Conservation (phyloP, 2,329 filamentous ascomycete genomes). For the Colletotrichum trifolii region DNA sequence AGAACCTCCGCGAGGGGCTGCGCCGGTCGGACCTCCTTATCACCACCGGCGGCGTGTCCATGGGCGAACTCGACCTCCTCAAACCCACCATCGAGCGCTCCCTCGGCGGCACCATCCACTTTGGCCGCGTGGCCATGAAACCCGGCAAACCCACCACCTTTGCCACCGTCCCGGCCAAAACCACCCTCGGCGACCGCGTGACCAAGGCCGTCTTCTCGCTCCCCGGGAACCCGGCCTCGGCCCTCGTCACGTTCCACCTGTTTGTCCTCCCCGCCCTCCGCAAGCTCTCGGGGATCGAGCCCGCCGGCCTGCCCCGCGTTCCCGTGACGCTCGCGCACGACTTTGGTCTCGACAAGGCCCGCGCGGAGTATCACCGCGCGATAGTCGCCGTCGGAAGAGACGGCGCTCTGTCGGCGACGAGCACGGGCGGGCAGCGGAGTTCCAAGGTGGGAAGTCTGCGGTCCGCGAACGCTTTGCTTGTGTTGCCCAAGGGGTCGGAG, state of each 20-base stretch:
- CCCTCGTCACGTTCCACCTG: conserved; percentile 91
- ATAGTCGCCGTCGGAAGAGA: conserved; percentile 74
- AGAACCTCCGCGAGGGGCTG: conserved; percentile 79
- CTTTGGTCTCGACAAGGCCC: conserved; percentile 76
- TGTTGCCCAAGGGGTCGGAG: conserved; percentile 74
- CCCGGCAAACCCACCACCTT: conserved; percentile 98
- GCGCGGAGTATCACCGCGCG: conserved; percentile 92
- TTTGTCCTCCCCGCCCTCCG: conserved; percentile 92
- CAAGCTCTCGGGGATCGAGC: conserved; percentile 75
- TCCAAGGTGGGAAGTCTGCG: conserved; percentile 89
- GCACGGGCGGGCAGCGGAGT: conserved; percentile 91
- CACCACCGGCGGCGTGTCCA: conserved; percentile 94
- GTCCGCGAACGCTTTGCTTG: conserved; percentile 87
- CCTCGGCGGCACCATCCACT: conserved; percentile 93
- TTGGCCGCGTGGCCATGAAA: conserved; percentile 97
- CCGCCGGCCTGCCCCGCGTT: conserved; percentile 77
- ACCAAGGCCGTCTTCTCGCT: conserved; percentile 86
- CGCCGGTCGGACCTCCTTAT: conserved; percentile 83
- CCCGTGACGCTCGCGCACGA: conserved; percentile 78
- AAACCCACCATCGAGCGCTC: conserved; percentile 95
- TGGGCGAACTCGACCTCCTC: conserved; percentile 96
- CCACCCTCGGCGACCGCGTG: conserved; percentile 66
- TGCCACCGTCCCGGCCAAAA: conserved; percentile 81
- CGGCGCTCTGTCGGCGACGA: conserved; percentile 77
- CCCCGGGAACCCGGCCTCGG: conserved; percentile 93